Conservation (phyloP, 2,329 filamentous ascomycete genomes). For the Sclerotinia minor region DNA sequence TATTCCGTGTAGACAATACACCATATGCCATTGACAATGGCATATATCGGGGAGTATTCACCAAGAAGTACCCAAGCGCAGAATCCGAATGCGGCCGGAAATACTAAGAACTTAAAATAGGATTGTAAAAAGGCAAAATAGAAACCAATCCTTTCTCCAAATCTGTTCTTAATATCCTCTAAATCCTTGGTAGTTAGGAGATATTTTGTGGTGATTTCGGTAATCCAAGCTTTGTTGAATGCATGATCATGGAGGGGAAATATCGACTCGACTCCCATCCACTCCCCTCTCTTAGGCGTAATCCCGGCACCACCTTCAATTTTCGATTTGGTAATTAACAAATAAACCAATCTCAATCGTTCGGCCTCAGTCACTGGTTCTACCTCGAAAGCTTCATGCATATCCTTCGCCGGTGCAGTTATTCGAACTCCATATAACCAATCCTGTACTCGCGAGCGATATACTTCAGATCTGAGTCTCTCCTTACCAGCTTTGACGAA, state of each 20-base stretch:
- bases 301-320: slow-evolving; percentile 79
- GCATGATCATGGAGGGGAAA: slow-evolving; percentile 77
- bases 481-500: slow-evolving; percentile 80
- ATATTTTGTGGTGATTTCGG: slow-evolving; percentile 71
- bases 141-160: slow-evolving; percentile 84
- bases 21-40: slow-evolving; percentile 78
- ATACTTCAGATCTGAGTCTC: slow-evolving; percentile 75
- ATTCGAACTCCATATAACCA: slow-evolving; percentile 89
- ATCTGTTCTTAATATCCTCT: slow-evolving; percentile 72
- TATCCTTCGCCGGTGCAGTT: slow-evolving; percentile 72
- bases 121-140: slow-evolving; percentile 94
- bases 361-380: slow-evolving; percentile 87
- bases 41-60: slow-evolving; percentile 80
- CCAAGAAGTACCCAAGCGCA: slow-evolving; percentile 80
- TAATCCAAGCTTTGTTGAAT: slow-evolving; percentile 75
- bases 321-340: slow-evolving; percentile 73
- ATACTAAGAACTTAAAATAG: slow-evolving; percentile 83
- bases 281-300: slow-evolving; percentile 65
- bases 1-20: slow-evolving; percentile 88
- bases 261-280: slow-evolving; percentile 70
- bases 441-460: slow-evolving; percentile 84
- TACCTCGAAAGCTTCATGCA: slow-evolving; percentile 63
- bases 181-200: slow-evolving; percentile 65
- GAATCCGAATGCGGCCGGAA: slow-evolving; percentile 77
- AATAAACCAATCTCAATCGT: slow-evolving; percentile 81